Conservation (phyloP, 2,329 filamentous ascomycete genomes). For the Aschersonia sp. region DNA sequence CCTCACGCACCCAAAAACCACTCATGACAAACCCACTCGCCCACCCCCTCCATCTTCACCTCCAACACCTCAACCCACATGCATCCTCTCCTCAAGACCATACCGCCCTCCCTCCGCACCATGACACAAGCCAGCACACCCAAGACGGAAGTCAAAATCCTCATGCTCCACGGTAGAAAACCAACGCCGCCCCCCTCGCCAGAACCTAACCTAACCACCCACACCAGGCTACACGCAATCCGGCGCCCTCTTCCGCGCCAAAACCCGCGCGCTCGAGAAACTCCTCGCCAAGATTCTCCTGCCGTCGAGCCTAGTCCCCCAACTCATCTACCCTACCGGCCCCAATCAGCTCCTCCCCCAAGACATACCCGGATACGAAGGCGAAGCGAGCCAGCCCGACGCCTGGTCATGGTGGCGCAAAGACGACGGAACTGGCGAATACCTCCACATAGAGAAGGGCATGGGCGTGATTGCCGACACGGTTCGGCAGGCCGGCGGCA, state of each 20-base stretch:
- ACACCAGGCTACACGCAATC: slow-evolving; percentile 73
- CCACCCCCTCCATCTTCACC: not conserved
- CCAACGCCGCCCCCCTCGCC: not conserved
- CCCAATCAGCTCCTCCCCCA: slow-evolving; percentile 46
- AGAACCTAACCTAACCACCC: not conserved
- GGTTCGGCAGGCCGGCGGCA: slow-evolving; percentile 48
- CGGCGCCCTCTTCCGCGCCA: slow-evolving; percentile 69
- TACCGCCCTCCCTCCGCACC: not conserved
- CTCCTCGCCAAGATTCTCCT: slow-evolving; percentile 59
- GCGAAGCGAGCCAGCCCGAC: slow-evolving; percentile 36
- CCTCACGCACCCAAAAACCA: no score
- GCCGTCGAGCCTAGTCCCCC: slow-evolving; percentile 36
- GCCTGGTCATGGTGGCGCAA: slow-evolving; percentile 74
- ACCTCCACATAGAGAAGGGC: slow-evolving; percentile 56
- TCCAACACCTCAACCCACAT: not conserved
- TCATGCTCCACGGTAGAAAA: slow-evolving; percentile 58
- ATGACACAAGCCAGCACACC: not conserved
- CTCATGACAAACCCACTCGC: no score
- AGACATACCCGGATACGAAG: slow-evolving; percentile 54
- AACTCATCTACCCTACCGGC: slow-evolving; percentile 54
- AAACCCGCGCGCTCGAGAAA: slow-evolving; percentile 80
- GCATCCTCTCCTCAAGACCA: not conserved
- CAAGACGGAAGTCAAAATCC: slow-evolving; percentile 46
- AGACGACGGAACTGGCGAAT: slow-evolving; percentile 47
- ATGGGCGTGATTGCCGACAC: slow-evolving; percentile 47